Conservation (phyloP, 306 rosid species). For the Astragalus membranaceus region DNA sequence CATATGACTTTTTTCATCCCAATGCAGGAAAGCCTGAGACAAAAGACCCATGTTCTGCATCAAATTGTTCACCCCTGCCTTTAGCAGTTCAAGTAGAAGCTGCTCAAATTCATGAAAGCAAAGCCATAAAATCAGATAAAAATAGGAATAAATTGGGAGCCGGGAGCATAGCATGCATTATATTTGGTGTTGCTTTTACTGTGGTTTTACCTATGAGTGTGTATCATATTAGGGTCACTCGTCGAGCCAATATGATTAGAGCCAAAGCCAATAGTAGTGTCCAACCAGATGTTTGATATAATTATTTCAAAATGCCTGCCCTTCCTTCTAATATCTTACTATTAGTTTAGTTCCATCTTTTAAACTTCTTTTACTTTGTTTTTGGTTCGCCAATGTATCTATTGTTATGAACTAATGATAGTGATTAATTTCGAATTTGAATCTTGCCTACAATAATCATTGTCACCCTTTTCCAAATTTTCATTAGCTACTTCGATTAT, state of each 20-base stretch:
- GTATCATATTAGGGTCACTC: slow-evolving; percentile 33
- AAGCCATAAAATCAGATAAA: slow-evolving; percentile 11
- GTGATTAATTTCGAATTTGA: slow-evolving; percentile 7
- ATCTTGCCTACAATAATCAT: neutral
- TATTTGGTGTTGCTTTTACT: slow-evolving; percentile 50
- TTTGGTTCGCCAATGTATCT: slow-evolving; percentile 22
- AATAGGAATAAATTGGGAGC: slow-evolving; percentile 34
- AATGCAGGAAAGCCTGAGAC: slow-evolving; percentile 29
- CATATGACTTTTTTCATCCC: slow-evolving; percentile 82
- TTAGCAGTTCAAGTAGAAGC: slow-evolving; percentile 66
- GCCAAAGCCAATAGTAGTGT: slow-evolving; percentile 4
- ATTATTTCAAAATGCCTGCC: neutral
- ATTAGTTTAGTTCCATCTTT: neutral
- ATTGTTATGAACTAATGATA: neutral
- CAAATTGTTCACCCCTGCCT: slow-evolving; percentile 72
- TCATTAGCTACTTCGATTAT: too few species aligned
- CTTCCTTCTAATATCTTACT: neutral
- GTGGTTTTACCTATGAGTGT: slow-evolving; percentile 61
- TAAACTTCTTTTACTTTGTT: neutral
- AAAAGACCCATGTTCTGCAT: slow-evolving; percentile 41
- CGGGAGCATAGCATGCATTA: slow-evolving; percentile 50
- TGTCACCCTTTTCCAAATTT: neutral
- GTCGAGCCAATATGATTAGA: slow-evolving; percentile 7
- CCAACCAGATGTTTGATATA: slow-evolving; percentile 7
- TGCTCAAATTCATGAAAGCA: slow-evolving; percentile 46